Evolutionary conservation across 768 basidiomycete genomes (phyloP).

Genomic region (Lentinula raphanica): DNA sequence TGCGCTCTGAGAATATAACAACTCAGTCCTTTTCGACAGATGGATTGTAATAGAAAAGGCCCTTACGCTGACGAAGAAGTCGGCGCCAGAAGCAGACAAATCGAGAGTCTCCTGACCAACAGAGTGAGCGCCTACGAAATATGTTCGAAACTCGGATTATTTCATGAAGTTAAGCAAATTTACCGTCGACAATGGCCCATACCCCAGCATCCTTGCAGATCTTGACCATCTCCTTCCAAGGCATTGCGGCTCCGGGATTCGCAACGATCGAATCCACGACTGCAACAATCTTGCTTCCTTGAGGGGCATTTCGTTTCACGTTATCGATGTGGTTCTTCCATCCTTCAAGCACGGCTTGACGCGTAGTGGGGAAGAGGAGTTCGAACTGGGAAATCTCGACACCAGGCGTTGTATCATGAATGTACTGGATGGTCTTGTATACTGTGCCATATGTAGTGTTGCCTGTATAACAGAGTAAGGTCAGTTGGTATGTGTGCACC

Average conservation of each 20-base stretch:
- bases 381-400: constrained; percentile 39
- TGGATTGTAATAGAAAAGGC: constrained; percentile 28
- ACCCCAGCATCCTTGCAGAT: constrained; percentile 50
- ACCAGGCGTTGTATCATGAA: constrained; percentile 43
- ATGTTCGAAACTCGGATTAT: not conserved
- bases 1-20: constrained; percentile 40
- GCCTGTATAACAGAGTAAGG: constrained; percentile 28
- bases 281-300: constrained; percentile 39
- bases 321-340: constrained; percentile 34
- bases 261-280: constrained; percentile 50
- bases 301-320: not conserved
- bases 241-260: constrained; percentile 45
- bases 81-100: constrained; percentile 38
- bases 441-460: constrained; percentile 53
- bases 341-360: constrained; percentile 42
- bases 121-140: not conserved
- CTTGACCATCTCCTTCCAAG: constrained; percentile 55
- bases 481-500: not conserved
- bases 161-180: not conserved
- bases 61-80: constrained; percentile 52
- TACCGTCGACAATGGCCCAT: constrained; percentile 49
- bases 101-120: constrained; percentile 19
- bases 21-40: not conserved
- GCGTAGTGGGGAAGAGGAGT: constrained; percentile 45
- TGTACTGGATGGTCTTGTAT: constrained; percentile 39